Base-by-base conservation (phyloP, 306 rosid genomes). In the Cicer yamashitae region DNA sequence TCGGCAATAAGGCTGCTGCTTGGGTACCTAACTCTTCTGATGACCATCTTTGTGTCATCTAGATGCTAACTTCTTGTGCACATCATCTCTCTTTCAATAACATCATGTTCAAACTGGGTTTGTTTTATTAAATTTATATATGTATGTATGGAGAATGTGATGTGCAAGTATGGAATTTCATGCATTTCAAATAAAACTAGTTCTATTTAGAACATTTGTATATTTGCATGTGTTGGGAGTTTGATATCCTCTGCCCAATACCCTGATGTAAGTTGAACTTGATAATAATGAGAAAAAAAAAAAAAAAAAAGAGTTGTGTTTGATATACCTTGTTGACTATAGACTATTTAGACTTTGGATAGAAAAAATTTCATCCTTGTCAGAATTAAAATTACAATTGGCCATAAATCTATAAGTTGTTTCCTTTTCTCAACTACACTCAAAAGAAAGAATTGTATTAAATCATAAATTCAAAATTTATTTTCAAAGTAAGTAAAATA, bases 1-100 rank as follows among this genome's bases (percentile, higher is more conserved):
- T 25, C 30, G 30, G 76, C 53, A 71, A 71, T 18, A 71, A 71
- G 25, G 25, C 76, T 14, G 60, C 60, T 17, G 60, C 34, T 53
- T 53, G 60, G 60, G 60, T 53, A 0, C 60, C 60, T 15, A 9
- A 10, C 20, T 1, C 3, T 20, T 57, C 14, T 20, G 62, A 18
- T 8, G 62, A 56, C 37, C 62, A 22, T 20, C 39, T 6, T 20
- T 57, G 62, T 57, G 39, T 10, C 7, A 9, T 50, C 6, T 50
- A 50, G 17, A 13, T 50, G 18, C 56, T 50, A 50, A 5, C 56
- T 2, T 13, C 0, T 17, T 18, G 8, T 53, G 34, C 60, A 53
- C 60, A 53, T 17, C 34, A 15, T 10, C 12, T 46, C 48, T 4
- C 48, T 2, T 10, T 14, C 3, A 6, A 51, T 13, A 51, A n/a